Evolutionary conservation across 805 yeast genomes (phyloP), one percentile per base, ranked within the genome.

Genomic region (Nakazawaea ambrosiae): DNA sequence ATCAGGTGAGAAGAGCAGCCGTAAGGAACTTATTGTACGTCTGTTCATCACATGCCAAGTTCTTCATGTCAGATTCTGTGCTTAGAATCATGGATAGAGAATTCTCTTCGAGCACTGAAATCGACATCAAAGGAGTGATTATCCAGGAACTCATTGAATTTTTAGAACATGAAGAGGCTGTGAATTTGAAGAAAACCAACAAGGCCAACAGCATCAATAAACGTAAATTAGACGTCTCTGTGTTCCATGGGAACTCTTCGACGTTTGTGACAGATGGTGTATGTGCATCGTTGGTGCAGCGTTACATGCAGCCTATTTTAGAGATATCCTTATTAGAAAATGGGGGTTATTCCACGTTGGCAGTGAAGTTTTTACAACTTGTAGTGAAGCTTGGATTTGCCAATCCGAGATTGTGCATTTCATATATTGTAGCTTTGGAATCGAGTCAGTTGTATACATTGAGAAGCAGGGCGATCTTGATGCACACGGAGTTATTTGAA

Each of bases 341-440:
- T 0, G 63, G 62, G 2, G 68, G 63, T 3, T 58, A 57, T 32
- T 72, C 85, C 1, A 55, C 61, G 20, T 53, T 66, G 1, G 78
- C 86, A 0, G 66, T 79, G 3, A 61, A 66, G 23, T 75, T 78
- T 42, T 49, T 85, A 30, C 74, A 68, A 38, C 54, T 73, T 30
- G 72, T 81, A 18, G 68, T 81, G 8, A 66, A 66, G 20, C 65
- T 76, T 37, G 95, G 95, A 0, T 81, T 74, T 55, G 81, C 82
- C 0, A 84, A 81, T 49, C 96, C 96, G 1, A 70, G 82, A 39
- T 49, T 71, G 4, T 74, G 86, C 48, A 70, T 80, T 5, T 73
- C 88, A 0, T 79, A 88, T 0, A 65, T 84, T 1, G 68, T 85
- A 39, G 90, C 90, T 0, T 59, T 87, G 25, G 78, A 78, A 40